Evolutionary conservation across 352 stramenopile species (phyloP).

Genomic region (Globisporangium camurandrum): DNA sequence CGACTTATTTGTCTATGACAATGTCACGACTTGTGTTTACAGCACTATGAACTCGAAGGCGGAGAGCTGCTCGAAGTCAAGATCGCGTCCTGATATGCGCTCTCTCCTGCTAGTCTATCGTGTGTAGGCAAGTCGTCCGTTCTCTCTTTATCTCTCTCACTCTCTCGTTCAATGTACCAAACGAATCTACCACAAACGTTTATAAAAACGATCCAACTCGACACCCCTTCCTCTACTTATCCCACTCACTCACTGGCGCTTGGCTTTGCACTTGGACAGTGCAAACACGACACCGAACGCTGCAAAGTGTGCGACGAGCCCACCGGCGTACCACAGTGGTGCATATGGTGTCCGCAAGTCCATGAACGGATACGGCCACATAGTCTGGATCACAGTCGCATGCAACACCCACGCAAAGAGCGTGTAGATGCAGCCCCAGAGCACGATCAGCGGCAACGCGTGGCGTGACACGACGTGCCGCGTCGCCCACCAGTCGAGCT

Average conservation of each 20-base stretch:
- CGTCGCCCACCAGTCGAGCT: constrained; percentile 53
- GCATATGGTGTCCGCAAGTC: constrained; percentile 62
- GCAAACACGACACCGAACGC: constrained; percentile 30
- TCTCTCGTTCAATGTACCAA: neutral
- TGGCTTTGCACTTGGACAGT: constrained; percentile 50
- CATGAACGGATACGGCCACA: constrained; percentile 82
- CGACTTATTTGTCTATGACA: no score
- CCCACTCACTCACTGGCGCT: no score
- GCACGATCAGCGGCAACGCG: constrained; percentile 50
- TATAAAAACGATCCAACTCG: no score
- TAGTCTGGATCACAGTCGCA: constrained; percentile 46
- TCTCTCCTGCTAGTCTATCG: neutral
- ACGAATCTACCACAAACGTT: neutral
- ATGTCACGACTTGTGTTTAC: neutral
- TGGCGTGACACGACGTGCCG: constrained; percentile 45
- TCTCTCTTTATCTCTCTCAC: neutral
- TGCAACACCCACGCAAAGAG: constrained; percentile 78
- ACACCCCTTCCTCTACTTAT: no score
- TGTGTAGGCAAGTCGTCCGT: neutral
- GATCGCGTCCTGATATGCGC: constrained; percentile 17
- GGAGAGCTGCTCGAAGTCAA: constrained; percentile 61
- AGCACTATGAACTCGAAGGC: constrained; percentile 67
- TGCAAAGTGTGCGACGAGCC: constrained; percentile 42
- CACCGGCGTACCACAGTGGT: constrained; percentile 58
- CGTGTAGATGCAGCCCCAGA: constrained; percentile 56